Conservation (phyloP, 139 green algal genomes). For the Chlamydomonas sphaeroides region DNA sequence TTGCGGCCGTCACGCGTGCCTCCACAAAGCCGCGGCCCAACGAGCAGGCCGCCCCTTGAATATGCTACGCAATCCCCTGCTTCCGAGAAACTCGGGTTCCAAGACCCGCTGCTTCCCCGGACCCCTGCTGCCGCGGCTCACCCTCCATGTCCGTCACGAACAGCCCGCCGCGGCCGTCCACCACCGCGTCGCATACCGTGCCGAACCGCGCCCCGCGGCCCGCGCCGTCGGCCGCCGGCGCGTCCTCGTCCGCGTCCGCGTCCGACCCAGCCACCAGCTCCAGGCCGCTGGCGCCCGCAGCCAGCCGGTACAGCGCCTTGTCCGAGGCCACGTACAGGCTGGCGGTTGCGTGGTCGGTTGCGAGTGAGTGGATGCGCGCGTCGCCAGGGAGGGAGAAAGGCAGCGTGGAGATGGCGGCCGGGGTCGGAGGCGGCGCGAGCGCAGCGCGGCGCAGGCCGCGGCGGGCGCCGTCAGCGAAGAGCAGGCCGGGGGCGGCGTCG, state of each 20-base stretch:
- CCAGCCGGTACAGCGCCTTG: conserved; percentile 2
- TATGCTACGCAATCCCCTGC: too few species aligned
- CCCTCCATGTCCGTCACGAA: conserved; percentile 13
- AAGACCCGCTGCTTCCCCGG: too few species aligned
- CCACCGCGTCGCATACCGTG: conserved; percentile 7
- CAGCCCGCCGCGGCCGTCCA: background rate
- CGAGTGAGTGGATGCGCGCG: background rate
- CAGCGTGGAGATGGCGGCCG: background rate
- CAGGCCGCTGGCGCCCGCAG: background rate
- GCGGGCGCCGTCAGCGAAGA: background rate
- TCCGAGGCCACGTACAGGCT: background rate
- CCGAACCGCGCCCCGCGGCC: conserved; percentile 10
- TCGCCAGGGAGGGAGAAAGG: background rate
- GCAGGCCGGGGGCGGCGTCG: too few species aligned
- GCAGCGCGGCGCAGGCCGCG: too few species aligned
- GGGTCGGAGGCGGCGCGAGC: background rate
- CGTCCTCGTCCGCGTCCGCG: too few species aligned
- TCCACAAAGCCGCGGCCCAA: too few species aligned
- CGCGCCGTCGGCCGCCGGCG: background rate
- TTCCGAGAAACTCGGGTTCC: too few species aligned
- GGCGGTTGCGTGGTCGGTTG: too few species aligned
- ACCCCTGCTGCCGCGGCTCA: too few species aligned
- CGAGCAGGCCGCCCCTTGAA: too few species aligned
- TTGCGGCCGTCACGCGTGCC: too few species aligned
- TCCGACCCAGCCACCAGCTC: background rate